Evolutionary conservation across 1,284 basidiomycete genomes (phyloP).

Genomic region (Ustilago nuda): DNA sequence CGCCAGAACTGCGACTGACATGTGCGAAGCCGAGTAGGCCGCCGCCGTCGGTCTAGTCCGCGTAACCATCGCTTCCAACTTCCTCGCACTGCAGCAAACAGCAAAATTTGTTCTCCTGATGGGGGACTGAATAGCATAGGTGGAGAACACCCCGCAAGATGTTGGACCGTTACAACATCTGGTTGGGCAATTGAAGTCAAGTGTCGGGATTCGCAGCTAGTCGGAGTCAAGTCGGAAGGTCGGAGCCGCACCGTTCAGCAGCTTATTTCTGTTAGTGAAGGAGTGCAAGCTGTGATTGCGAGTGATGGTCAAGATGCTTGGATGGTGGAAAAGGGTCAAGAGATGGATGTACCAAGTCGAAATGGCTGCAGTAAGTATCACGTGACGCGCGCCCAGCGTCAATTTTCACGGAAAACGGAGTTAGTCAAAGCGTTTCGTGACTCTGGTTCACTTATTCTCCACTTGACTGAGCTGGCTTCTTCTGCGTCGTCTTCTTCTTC

Average conservation of each 20-base stretch:
- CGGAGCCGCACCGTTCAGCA: neutral
- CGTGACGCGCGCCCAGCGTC: conserved; percentile 22
- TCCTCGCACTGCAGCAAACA: no score
- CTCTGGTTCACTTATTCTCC: conserved; percentile 21
- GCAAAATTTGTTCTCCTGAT: neutral
- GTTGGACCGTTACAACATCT: conserved; percentile 31
- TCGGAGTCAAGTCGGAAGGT: conserved; percentile 1
- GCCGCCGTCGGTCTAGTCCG: conserved; percentile 45
- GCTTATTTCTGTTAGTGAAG: neutral
- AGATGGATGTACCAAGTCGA: conserved; percentile 11
- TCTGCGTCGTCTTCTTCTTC: conserved; percentile 4
- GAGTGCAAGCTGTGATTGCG: neutral
- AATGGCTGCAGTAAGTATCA: conserved; percentile 21
- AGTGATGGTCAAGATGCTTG: neutral
- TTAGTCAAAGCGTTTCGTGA: neutral
- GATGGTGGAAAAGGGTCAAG: conserved; percentile 13
- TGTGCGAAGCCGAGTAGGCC: conserved; percentile 49
- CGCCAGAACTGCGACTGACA: conserved; percentile 37
- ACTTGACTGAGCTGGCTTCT: conserved; percentile 23
- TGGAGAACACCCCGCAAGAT: conserved; percentile 28
- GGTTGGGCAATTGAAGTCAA: conserved; percentile 2
- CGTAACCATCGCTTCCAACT: conserved; percentile 22
- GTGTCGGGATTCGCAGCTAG: conserved; percentile 4
- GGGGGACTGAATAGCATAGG: conserved; percentile 15
- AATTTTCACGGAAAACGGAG: conserved; percentile 35